Evolutionary conservation across 495 filamentous ascomycete genomes (phyloP).

Genomic region (Penicillium soppii): DNA sequence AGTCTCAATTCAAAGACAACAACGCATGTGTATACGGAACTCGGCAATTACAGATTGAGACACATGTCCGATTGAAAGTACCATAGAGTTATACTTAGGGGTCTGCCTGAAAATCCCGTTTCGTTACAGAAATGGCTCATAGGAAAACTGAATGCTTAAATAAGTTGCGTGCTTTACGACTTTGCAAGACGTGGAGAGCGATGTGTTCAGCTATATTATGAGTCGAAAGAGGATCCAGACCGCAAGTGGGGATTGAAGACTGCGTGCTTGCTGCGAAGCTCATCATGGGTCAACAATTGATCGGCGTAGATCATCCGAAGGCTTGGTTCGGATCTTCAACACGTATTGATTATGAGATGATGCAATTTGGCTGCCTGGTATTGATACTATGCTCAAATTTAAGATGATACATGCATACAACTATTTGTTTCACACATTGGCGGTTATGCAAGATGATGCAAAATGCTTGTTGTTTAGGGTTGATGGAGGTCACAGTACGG

Average conservation of each 20-base stretch:
- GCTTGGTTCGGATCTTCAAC: neutral
- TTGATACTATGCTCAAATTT: neutral
- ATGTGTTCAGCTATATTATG: neutral
- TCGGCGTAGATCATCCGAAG: neutral
- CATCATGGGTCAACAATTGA: neutral
- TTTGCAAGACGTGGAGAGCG: neutral
- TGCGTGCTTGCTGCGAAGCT: neutral
- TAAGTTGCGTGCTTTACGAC: neutral
- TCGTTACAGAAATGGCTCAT: neutral
- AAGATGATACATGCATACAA: neutral
- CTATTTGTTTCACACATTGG: neutral
- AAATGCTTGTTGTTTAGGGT: too few species aligned
- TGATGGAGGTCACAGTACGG: too few species aligned
- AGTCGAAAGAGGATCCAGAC: neutral
- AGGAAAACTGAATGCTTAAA: neutral
- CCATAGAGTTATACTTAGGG: neutral
- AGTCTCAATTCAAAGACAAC: too few species aligned
- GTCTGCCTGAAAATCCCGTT: neutral
- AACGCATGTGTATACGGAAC: neutral
- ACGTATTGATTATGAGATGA: neutral
- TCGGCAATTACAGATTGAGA: neutral
- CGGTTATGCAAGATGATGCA: too few species aligned
- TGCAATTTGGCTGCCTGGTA: neutral
- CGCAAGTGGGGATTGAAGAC: neutral
- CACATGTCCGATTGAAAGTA: neutral